Evolutionary conservation across 108 stramenopile genomes (phyloP), one percentile per base, ranked within the genome.

Genomic region (Pseudonitzschia pungens): DNA sequence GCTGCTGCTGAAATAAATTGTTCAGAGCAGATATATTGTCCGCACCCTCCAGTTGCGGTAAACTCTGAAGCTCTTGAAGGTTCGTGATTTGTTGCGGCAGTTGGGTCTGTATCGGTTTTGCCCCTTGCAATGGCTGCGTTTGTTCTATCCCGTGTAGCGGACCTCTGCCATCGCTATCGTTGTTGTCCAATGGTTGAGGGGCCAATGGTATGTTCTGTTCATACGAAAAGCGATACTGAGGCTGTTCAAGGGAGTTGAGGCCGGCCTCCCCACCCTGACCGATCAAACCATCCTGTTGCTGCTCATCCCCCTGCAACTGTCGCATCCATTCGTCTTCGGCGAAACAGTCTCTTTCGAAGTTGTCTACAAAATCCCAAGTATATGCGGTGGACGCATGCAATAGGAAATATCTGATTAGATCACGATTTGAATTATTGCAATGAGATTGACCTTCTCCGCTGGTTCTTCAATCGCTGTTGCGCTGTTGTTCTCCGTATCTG

Each of bases 1-100:
- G 36, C 36, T 36, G 36, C 50, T 51, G 50, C n/a, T 51, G 50
- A 10, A 51, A n/a, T n/a, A 51, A n/a, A 51, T 51, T 51, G 50
- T 51, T 51, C 7, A 3, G 50, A 51, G 50, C 50, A 51, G 50
- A 4, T 10, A 51, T 51, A 10, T 51, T 51, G 50, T 51, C 50
- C 14, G 14, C 44, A 45, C 44, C 44, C 9, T 45, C 11, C 50
- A 7, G n/a, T 51, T 51, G 50, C 16, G 16, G 16, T n/a, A 51
- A 51, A n/a, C 50, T 10, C 4, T 51, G 1, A n/a, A 51, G 4
- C 20, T 10, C 2, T 51, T 51, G 50, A 3, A n/a, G 50, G 50
- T 3, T 16, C 9, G n/a, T 4, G 10, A 51, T 3, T n/a, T 3
- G n/a, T 16, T 51, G 50, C n/a, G 3, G 9, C 20, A 1, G 3